phyloP scores from a whole-genome alignment of 2,329 filamentous ascomycete genomes.

The Penicillium brevicompactum region DNA sequence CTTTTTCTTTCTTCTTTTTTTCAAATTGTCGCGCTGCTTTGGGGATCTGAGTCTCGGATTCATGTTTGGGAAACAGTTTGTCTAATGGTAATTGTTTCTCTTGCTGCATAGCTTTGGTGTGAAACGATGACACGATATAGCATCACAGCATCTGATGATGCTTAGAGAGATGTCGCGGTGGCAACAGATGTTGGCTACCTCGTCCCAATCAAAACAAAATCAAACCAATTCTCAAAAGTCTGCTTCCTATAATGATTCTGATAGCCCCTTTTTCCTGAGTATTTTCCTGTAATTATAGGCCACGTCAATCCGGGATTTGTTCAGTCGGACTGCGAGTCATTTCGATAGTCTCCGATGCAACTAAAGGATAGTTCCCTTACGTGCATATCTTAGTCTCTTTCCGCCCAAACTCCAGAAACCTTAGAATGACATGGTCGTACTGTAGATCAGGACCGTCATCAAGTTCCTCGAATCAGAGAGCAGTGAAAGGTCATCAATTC shows the following conservation, averaged over 20 bases:
- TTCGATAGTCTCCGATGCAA: neutral
- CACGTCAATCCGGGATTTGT: too few species aligned
- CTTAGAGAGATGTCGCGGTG: neutral
- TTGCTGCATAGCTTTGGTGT: constrained; percentile 5
- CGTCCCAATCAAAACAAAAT: neutral
- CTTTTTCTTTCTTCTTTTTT: neutral
- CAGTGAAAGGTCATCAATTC: constrained; percentile 14
- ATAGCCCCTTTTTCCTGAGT: neutral
- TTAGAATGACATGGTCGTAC: neutral
- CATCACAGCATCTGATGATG: neutral
- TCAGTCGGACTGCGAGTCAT: neutral
- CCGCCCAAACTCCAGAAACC: neutral
- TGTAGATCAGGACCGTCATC: neutral
- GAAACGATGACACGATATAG: constrained; percentile 1
- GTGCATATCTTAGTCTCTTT: neutral
- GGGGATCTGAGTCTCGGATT: constrained; percentile 1
- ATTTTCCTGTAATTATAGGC: neutral
- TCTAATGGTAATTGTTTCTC: constrained; percentile 12
- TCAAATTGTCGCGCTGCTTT: neutral
- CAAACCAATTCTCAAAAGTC: neutral
- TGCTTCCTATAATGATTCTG: neutral
- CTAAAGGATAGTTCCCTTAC: constrained; percentile 3
- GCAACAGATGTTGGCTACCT: neutral
- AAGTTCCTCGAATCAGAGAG: constrained; percentile 11
- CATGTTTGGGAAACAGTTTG: constrained; percentile 6